phyloP scores from a whole-genome alignment of 1,284 basidiomycete genomes.

The Malassezia yamatoensis region DNA sequence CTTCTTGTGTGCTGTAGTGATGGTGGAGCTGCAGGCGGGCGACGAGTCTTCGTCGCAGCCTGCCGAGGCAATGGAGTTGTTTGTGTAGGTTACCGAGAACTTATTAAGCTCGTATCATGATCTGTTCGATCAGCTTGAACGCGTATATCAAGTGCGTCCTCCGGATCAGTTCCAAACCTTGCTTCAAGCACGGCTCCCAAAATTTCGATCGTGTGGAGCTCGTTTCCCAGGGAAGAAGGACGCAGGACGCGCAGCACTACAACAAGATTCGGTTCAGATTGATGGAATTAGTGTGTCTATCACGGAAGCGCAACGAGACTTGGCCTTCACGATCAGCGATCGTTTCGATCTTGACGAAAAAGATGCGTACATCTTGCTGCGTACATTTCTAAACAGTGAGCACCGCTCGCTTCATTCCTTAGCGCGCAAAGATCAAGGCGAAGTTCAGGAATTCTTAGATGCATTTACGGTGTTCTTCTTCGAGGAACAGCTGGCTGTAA shows the following conservation, averaged over 20 bases:
- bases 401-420: slow-evolving; percentile 53
- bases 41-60: neutral
- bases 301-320: slow-evolving; percentile 59
- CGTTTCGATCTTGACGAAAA: slow-evolving; percentile 66
- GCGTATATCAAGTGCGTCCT: slow-evolving; percentile 21
- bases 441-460: slow-evolving; percentile 53
- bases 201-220: slow-evolving; percentile 25
- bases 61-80: neutral
- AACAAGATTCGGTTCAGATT: neutral
- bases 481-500: slow-evolving; percentile 61
- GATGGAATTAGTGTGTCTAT: slow-evolving; percentile 55
- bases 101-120: slow-evolving; percentile 27
- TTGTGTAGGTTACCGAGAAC: neutral
- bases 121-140: slow-evolving; percentile 37
- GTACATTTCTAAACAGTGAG: slow-evolving; percentile 68
- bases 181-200: slow-evolving; percentile 19
- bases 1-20: neutral
- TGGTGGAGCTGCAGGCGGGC: slow-evolving; percentile 1
- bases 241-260: slow-evolving; percentile 5
- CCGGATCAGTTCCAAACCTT: slow-evolving; percentile 19
- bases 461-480: slow-evolving; percentile 70
- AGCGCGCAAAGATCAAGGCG: neutral
- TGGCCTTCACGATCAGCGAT: slow-evolving; percentile 60
- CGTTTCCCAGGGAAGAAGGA: slow-evolving; percentile 16
- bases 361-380: slow-evolving; percentile 61